A percentile compares a stretch with the other conserved stretches of the same genome.
Evolutionary conservation across 2,329 filamentous ascomycete genomes (phyloP).

Genomic region (Thermoascus crustaceus): DNA sequence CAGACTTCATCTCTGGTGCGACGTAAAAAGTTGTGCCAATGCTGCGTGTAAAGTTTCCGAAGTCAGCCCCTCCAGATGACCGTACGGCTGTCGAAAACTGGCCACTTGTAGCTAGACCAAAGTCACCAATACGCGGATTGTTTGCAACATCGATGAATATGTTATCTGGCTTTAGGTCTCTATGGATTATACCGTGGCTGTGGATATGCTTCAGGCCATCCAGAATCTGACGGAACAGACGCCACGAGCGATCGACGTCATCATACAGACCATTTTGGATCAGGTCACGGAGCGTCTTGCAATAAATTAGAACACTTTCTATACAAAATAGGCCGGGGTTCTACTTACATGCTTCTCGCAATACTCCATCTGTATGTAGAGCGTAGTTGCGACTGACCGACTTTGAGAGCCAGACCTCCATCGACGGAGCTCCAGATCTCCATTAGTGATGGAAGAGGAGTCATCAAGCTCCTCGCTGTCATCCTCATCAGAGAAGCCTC

Average conservation of each 20-base stretch:
- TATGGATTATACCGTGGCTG: constrained; percentile 81
- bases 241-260: constrained; percentile 73
- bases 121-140: constrained; percentile 93
- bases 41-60: constrained; percentile 43
- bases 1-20: constrained; percentile 79
- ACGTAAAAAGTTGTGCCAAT: constrained; percentile 81
- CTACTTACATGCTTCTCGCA: constrained; percentile 72
- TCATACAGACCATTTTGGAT: constrained; percentile 69
- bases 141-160: constrained; percentile 88
- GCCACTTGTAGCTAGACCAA: constrained; percentile 85
- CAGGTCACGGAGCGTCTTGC: constrained; percentile 72
- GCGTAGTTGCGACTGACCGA: constrained; percentile 57
- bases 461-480: constrained; percentile 15
- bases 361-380: constrained; percentile 99
- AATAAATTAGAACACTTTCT: constrained; percentile 9
- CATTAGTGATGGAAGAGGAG: constrained; percentile 16
- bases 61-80: constrained; percentile 27
- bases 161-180: constrained; percentile 94
- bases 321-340: neutral
- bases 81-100: constrained; percentile 45
- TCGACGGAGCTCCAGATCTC: constrained; percentile 30
- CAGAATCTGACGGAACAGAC: constrained; percentile 80
- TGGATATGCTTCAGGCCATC: constrained; percentile 90
- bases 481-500: constrained; percentile 27
- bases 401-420: constrained; percentile 41